These are phyloP conservation scores for Papiliotrema laurentii DNA, from an alignment of 1,284 basidiomycete genomes.

Conservation along the genomic window DNA sequence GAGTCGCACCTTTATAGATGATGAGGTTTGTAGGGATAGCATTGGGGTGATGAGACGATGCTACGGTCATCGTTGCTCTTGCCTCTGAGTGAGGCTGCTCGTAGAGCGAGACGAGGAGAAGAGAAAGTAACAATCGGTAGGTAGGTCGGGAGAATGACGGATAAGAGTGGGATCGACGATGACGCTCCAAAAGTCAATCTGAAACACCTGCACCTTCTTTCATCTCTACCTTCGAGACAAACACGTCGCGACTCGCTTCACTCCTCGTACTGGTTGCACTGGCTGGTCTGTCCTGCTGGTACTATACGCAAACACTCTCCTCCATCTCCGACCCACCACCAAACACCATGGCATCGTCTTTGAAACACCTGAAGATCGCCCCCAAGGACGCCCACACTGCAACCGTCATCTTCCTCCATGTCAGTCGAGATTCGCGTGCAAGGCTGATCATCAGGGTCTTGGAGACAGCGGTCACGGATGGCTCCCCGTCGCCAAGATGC, in stretches of 20 bases:
- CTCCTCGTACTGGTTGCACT: neutral
- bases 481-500: constrained; percentile 68
- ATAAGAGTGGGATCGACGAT: too few species aligned
- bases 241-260: neutral
- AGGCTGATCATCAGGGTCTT: constrained; percentile 27
- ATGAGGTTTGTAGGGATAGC: constrained; percentile 44
- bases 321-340: neutral
- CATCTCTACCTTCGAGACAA: neutral
- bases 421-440: constrained; percentile 45
- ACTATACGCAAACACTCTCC: neutral
- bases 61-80: too few species aligned
- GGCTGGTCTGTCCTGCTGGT: neutral
- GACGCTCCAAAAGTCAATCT: too few species aligned
- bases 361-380: constrained; percentile 44
- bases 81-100: neutral
- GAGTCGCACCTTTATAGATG: constrained; percentile 35
- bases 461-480: constrained; percentile 59
- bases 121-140: neutral
- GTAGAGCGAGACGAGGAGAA: neutral
- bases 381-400: constrained; percentile 61
- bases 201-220: neutral
- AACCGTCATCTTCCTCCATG: constrained; percentile 84
- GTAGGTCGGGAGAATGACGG: too few species aligned
- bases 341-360: constrained; percentile 18
- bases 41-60: too few species aligned